A percentile compares a stretch with the other conserved stretches of the same genome.
These are phyloP conservation scores for Monsonia emarginata DNA, from an alignment of 441 rosid species.

Conservation along the genomic window DNA sequence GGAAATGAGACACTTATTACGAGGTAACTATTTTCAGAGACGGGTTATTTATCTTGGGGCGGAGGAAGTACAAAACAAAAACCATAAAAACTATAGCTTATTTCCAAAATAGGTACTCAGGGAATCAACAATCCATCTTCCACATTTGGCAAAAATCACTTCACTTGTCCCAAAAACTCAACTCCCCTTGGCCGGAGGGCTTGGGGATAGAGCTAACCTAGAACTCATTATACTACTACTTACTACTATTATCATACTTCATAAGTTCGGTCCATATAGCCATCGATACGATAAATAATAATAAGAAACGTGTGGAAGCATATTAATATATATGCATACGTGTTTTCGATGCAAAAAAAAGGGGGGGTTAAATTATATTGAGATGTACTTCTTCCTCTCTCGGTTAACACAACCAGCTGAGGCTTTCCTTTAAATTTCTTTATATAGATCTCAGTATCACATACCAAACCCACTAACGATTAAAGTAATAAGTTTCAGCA, in stretches of 20 bases:
- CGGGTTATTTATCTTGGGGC: too few relatives aligned
- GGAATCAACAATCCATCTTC: constrained; percentile 10
- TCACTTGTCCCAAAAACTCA: background rate
- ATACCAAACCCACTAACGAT: background rate
- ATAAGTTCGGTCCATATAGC: background rate
- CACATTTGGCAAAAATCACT: constrained; percentile 22
- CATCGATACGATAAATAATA: background rate
- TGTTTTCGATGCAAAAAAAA: constrained; percentile 1
- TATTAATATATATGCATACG: too few relatives aligned
- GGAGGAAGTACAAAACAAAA: background rate
- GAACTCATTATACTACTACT: background rate
- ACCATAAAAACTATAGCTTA: background rate
- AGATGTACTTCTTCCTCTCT: constrained; percentile 14
- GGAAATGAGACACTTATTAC: too few relatives aligned
- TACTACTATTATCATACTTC: background rate
- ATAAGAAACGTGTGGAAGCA: constrained; percentile 1
- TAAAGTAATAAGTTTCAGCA: constrained; percentile 8
- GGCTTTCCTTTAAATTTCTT: too few relatives aligned
- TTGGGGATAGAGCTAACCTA: background rate
- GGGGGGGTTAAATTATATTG: constrained; percentile 5
- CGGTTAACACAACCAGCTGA: constrained; percentile 4
- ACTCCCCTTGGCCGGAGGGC: too few relatives aligned
- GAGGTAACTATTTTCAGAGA: too few relatives aligned
- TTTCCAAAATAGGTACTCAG: constrained; percentile 18
- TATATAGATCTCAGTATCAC: too few relatives aligned